Base-by-base conservation (phyloP, 106 monocot genomes). In the Dactylorhiza incarnata region DNA sequence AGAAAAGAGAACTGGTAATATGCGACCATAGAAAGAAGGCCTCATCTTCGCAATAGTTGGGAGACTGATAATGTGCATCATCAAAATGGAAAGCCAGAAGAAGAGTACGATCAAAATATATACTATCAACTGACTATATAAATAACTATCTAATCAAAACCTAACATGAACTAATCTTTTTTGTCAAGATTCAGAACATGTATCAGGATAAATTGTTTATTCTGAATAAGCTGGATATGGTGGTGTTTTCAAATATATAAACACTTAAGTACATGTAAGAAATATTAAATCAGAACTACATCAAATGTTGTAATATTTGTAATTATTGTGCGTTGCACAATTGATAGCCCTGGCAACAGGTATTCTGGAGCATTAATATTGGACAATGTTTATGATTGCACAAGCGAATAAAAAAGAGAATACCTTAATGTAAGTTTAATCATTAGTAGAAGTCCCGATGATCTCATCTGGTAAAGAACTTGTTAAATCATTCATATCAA, bases 11-110 rank as follows among this genome's bases (percentile, higher is more conserved):
- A 94, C 94, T 62, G 97, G 89, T 72, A 97, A 80, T 77, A 97
- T 91, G 46, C 89, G 93, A 13, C 97, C 97, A 84, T 94, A 97
- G 78, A 89, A 97, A 25, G 94, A 84, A 83, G 97, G 94, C 74
- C 97, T 97, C 87, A 82, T 89, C 77, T 80, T 82, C 45, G 97
- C 97, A 71, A 97, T 87, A 74, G 83, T 82, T 83, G 97, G 94
- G 65, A 97, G 79, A 84, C 97, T 97, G 88, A 63, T 25, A 59
- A 50, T 53, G 19, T 82, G 24, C n/a, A 74, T 37, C 59, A 84
- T 76, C 59, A 70, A 53, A 77, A 23, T 14, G 20, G 17, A 25
- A 54, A n/a, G n/a, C n/a, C 49, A 47, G 3, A n/a, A 45, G 6
- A 61, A 72, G 6, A 54, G 23, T 9, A 69, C 3, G 2, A 46